Percentiles rank a stretch among this genome's conserved stretches.
Evolutionary conservation across 108 stramenopile genomes (phyloP).

Genomic region (Pseudonitzschia delicatissima): DNA sequence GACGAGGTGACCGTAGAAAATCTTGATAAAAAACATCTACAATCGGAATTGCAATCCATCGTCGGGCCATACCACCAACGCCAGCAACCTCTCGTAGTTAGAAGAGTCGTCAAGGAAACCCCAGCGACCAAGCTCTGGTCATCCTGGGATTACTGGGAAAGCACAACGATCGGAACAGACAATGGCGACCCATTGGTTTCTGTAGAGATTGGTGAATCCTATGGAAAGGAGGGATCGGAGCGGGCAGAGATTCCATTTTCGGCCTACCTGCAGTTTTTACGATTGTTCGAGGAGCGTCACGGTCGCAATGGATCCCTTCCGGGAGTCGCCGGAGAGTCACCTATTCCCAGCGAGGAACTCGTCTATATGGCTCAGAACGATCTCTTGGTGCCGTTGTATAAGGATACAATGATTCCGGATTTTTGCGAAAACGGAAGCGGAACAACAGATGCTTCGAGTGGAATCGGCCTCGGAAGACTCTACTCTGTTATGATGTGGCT

Average conservation of each 20-base stretch:
- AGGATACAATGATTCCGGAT: slow-evolving; percentile 54
- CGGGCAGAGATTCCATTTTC: slow-evolving; percentile 44
- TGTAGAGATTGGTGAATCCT: slow-evolving; percentile 68
- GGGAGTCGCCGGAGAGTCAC: not conserved
- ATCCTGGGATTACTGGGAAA: slow-evolving; percentile 43
- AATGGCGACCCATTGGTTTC: slow-evolving; percentile 17
- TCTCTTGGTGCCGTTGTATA: slow-evolving; percentile 35
- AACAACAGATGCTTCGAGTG: not conserved
- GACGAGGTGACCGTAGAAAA: no score
- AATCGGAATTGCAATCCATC: slow-evolving; percentile 22
- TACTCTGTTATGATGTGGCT: slow-evolving; percentile 78
- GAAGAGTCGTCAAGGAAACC: slow-evolving; percentile 22
- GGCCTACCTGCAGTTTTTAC: slow-evolving; percentile 67
- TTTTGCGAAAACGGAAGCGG: slow-evolving; percentile 39
- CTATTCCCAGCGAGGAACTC: slow-evolving; percentile 36
- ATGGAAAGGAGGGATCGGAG: slow-evolving; percentile 31
- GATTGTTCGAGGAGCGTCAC: slow-evolving; percentile 45
- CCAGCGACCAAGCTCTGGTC: slow-evolving; percentile 57
- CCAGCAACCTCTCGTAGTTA: slow-evolving; percentile 50
- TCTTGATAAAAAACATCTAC: no score
- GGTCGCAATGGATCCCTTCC: slow-evolving; percentile 18
- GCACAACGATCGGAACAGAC: slow-evolving; percentile 3
- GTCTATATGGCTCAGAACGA: slow-evolving; percentile 85
- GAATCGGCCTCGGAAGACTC: slow-evolving; percentile 56
- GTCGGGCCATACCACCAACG: slow-evolving; percentile 39